Percentiles rank a stretch among this genome's conserved stretches.
Conservation (phyloP, 495 filamentous ascomycete species). For the Penicillium bialowiezense region DNA sequence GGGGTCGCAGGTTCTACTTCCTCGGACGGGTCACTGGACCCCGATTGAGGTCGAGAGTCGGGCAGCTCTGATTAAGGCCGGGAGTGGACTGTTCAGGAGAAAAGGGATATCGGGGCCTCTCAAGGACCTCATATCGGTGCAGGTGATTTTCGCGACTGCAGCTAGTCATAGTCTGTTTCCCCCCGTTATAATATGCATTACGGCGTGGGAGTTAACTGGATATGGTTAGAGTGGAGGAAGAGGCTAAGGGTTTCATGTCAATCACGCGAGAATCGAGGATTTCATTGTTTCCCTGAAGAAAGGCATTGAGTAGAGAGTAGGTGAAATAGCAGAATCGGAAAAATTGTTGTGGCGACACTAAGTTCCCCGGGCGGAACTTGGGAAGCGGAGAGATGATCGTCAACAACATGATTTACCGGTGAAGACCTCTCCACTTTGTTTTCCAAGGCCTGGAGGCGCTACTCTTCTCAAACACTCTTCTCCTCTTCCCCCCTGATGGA, state of each 20-base stretch:
- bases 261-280: background rate
- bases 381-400: background rate
- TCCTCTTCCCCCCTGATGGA: background rate
- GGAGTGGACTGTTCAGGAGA: constrained; percentile 37
- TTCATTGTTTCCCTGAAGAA: too few relatives aligned
- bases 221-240: background rate
- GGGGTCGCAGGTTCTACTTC: constrained; percentile 40
- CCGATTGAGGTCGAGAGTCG: constrained; percentile 40
- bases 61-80: constrained; percentile 27
- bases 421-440: background rate
- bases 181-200: too few relatives aligned
- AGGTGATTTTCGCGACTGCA: constrained; percentile 26
- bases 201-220: background rate
- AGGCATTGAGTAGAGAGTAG: too few relatives aligned
- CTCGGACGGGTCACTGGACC: constrained; percentile 40
- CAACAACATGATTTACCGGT: background rate
- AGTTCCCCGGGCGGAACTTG: background rate
- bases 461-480: too few relatives aligned
- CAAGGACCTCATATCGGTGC: constrained; percentile 30
- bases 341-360: too few relatives aligned
- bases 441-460: too few relatives aligned
- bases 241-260: background rate
- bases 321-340: too few relatives aligned
- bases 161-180: background rate
- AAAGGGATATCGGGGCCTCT: constrained; percentile 32